These are phyloP conservation scores for Raddia guianensis DNA, from an alignment of 176 grass and related monocot species.

Conservation along the genomic window DNA sequence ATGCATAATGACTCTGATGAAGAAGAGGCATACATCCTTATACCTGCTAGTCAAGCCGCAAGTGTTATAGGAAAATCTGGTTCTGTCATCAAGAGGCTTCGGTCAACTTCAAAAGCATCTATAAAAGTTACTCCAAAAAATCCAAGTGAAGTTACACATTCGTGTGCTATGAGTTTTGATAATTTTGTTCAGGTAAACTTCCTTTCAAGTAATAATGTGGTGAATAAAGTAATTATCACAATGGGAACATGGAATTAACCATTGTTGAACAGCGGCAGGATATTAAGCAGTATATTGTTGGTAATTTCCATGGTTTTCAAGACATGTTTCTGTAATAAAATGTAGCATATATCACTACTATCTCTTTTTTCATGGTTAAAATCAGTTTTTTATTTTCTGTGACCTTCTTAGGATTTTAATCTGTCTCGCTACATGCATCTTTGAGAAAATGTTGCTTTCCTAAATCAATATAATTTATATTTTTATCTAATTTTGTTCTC, in stretches of 20 bases:
- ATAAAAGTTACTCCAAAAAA: slow-evolving; percentile 90
- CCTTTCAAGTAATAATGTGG: slow-evolving; percentile 25
- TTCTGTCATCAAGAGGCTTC: slow-evolving; percentile 72
- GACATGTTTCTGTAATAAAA: background rate
- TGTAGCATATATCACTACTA: slow-evolving; percentile 18
- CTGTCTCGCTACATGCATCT: background rate
- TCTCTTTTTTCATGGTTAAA: slow-evolving; percentile 20
- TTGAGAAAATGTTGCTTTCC: background rate
- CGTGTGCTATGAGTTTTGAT: slow-evolving; percentile 89
- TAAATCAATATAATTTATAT: background rate
- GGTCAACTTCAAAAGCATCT: slow-evolving; percentile 60
- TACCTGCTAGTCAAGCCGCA: slow-evolving; percentile 90
- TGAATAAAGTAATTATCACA: slow-evolving; percentile 12
- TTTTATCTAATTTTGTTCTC: slow-evolving; percentile 14
- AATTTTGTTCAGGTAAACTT: slow-evolving; percentile 89
- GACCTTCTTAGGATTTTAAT: slow-evolving; percentile 17
- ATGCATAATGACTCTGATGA: slow-evolving; percentile 62
- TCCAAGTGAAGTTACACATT: slow-evolving; percentile 60
- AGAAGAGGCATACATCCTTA: slow-evolving; percentile 73
- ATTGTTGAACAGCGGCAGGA: slow-evolving; percentile 19
- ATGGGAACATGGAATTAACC: background rate
- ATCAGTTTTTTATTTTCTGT: slow-evolving; percentile 8
- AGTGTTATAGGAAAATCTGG: slow-evolving; percentile 92
- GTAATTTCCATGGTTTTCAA: slow-evolving; percentile 25
- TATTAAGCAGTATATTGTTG: slow-evolving; percentile 2